These are phyloP conservation scores for Acarospora socialis DNA, from an alignment of 2,329 filamentous ascomycete genomes.

Conservation along the genomic window DNA sequence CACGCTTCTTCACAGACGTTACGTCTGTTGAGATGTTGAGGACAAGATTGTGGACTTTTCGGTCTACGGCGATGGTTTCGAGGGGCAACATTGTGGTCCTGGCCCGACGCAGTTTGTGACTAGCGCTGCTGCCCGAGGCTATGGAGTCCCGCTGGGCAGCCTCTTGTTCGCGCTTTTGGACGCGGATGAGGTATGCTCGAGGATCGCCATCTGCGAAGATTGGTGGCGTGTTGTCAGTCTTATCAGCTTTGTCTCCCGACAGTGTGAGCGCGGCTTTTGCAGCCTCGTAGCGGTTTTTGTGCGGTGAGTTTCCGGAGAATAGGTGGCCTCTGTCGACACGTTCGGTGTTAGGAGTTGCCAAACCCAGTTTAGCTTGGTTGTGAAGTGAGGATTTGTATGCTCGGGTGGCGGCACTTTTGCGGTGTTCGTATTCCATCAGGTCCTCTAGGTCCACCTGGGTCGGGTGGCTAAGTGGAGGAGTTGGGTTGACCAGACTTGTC, in stretches of 20 bases:
- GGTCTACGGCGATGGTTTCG: slow-evolving; percentile 5
- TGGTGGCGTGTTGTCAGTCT: too few relatives aligned
- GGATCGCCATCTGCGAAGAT: slow-evolving; percentile 9
- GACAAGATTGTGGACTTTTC: background rate
- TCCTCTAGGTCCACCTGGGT: slow-evolving; percentile 10
- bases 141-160: background rate
- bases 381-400: background rate
- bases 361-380: slow-evolving; percentile 4
- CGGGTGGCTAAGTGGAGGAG: background rate
- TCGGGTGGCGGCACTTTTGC: slow-evolving; percentile 9
- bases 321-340: too few relatives aligned
- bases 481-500: background rate
- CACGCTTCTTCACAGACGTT: too few relatives aligned
- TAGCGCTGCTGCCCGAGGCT: background rate
- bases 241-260: background rate
- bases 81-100: slow-evolving; percentile 8
- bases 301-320: too few relatives aligned
- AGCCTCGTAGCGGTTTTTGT: slow-evolving; percentile 11
- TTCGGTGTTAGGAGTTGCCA: background rate
- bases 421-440: slow-evolving; percentile 12
- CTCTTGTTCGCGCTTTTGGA: slow-evolving; percentile 3
- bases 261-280: slow-evolving; percentile 9
- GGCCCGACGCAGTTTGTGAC: background rate
- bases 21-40: too few relatives aligned
- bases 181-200: slow-evolving; percentile 11